These are phyloP conservation scores for Ampelomyces quisqualis DNA, from an alignment of 2,329 filamentous ascomycete species.

Conservation along the genomic window DNA sequence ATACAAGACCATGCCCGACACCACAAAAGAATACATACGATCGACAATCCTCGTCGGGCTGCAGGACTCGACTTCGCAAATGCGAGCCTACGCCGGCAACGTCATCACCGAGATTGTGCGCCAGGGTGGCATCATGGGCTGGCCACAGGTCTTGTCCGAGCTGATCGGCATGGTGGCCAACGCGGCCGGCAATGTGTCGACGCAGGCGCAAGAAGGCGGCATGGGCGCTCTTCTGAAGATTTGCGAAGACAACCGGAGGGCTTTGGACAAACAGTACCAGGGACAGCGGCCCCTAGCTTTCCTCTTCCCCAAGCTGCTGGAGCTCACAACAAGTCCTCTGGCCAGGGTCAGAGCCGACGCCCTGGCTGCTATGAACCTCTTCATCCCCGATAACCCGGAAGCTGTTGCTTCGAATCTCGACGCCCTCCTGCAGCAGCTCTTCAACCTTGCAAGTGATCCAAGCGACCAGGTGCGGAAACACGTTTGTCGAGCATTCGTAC, in stretches of 20 bases:
- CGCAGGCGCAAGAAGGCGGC: constrained; percentile 82
- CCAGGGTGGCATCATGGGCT: constrained; percentile 80
- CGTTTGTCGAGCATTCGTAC: constrained; percentile 90
- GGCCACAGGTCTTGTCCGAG: constrained; percentile 87
- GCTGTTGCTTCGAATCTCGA: constrained; percentile 81
- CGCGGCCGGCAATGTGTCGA: constrained; percentile 64
- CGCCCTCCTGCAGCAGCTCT: constrained; percentile 77
- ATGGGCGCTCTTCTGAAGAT: constrained; percentile 94
- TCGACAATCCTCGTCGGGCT: constrained; percentile 75
- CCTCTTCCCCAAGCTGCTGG: constrained; percentile 85
- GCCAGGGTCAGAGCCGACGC: constrained; percentile 78
- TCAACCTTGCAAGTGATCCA: constrained; percentile 73
- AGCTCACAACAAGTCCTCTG: constrained; percentile 75
- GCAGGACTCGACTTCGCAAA: constrained; percentile 77
- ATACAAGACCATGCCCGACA: constrained; percentile 73
- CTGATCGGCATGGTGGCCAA: constrained; percentile 78
- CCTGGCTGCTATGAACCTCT: constrained; percentile 84
- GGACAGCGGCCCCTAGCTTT: constrained; percentile 85
- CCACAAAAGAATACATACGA: constrained; percentile 75
- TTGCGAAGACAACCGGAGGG: constrained; percentile 90
- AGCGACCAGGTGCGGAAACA: constrained; percentile 83
- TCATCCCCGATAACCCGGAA: constrained; percentile 80
- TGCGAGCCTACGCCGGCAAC: constrained; percentile 86
- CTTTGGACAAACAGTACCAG: constrained; percentile 83
- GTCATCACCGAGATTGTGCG: constrained; percentile 91